Conservation (phyloP, 139 green algal species). For the Chlamydomonas incerta region DNA sequence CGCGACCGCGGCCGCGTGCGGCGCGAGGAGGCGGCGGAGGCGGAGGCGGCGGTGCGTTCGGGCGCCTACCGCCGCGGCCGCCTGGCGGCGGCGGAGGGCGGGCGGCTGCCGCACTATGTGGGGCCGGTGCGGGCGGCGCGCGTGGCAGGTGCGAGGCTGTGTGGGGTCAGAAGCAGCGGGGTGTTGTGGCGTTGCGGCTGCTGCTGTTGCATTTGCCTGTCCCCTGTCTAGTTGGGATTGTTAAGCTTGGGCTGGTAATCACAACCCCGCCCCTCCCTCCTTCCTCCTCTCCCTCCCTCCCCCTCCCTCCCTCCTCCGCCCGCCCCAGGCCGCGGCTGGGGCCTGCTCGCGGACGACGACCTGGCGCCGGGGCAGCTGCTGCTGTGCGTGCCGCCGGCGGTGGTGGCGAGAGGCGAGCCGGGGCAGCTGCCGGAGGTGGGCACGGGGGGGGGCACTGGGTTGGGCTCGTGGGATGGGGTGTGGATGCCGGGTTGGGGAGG, state of each 20-base stretch:
- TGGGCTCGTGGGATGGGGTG: no score
- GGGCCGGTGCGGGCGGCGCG: slow-evolving; percentile 9
- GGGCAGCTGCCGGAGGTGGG: not conserved
- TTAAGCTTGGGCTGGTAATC: no score
- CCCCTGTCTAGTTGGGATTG: no score
- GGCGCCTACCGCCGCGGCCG: not conserved
- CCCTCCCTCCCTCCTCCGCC: no score
- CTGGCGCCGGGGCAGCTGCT: slow-evolving; percentile 30
- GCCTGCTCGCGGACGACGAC: slow-evolving; percentile 11
- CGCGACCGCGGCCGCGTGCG: slow-evolving; percentile 7
- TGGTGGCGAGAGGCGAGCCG: not conserved
- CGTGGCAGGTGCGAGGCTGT: not conserved
- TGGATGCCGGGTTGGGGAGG: no score
- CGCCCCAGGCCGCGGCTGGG: slow-evolving; percentile 35
- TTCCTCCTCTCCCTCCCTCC: not conserved
- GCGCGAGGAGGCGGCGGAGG: not conserved
- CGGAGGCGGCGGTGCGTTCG: not conserved
- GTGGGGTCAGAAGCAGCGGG: not conserved
- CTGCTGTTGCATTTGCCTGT: no score
- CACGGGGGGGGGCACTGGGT: no score
- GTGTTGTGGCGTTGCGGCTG: no score
- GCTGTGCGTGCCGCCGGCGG: slow-evolving; percentile 12
- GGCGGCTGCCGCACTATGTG: not conserved
- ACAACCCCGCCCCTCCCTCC: not conserved
- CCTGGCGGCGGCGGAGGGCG: not conserved